Percentiles rank a stretch among this genome's conserved stretches.
Conservation (phyloP, 2,329 filamentous ascomycete genomes). For the Cryphonectria radicalis region DNA sequence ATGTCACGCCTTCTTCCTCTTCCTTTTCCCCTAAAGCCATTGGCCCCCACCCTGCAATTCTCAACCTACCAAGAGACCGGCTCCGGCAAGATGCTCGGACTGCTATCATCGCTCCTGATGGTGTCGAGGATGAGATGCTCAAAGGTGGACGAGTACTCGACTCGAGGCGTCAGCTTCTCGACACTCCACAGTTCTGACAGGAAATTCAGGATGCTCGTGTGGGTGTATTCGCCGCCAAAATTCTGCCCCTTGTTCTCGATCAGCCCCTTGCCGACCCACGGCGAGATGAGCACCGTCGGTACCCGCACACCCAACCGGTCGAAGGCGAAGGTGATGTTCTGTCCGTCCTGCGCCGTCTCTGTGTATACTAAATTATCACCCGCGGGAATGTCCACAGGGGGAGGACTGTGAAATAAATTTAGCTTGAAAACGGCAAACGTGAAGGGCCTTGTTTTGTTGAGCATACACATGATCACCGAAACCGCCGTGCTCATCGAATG, state of each 20-base stretch:
- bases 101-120: constrained; percentile 19
- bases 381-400: constrained; percentile 44
- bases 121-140: constrained; percentile 25
- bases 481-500: constrained; percentile 52
- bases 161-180: constrained; percentile 27
- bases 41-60: too few species aligned
- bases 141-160: constrained; percentile 28
- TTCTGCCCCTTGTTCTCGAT: constrained; percentile 44
- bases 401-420: constrained; percentile 31
- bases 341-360: constrained; percentile 41
- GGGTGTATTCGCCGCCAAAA: constrained; percentile 43
- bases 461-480: constrained; percentile 49
- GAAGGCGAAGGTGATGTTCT: constrained; percentile 44
- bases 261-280: constrained; percentile 47
- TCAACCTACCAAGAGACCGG: constrained; percentile 18
- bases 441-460: neutral
- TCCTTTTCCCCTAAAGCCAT: too few species aligned
- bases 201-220: constrained; percentile 46
- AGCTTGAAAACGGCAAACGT: neutral
- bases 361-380: constrained; percentile 44
- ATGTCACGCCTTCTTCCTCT: too few species aligned
- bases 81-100: constrained; percentile 17
- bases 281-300: constrained; percentile 48
- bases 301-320: constrained; percentile 48
- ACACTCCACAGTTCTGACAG: constrained; percentile 44